These are phyloP conservation scores for Prorocentrum cordatum DNA, from an alignment of 169 alveolate genomes.

Conservation along the genomic window DNA sequence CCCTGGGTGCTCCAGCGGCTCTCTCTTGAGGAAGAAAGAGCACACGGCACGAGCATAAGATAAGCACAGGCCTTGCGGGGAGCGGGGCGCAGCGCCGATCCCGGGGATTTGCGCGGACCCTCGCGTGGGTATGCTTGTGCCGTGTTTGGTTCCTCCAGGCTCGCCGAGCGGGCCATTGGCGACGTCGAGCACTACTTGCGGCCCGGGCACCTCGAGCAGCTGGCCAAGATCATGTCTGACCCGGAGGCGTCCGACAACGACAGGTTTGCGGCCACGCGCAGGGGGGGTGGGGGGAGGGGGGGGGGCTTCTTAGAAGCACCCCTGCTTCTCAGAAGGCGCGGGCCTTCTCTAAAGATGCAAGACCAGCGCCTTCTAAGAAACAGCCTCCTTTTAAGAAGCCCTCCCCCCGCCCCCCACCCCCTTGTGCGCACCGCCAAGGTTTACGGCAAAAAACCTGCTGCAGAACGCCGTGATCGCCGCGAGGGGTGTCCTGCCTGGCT, in stretches of 20 bases:
- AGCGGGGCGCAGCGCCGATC: too few species aligned
- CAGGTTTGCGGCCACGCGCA: slow-evolving; percentile 78
- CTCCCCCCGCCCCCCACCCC: too few species aligned
- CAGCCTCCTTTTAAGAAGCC: too few species aligned
- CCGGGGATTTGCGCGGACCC: slow-evolving; percentile 70
- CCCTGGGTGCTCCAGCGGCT: slow-evolving; percentile 74
- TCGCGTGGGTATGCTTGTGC: too few species aligned
- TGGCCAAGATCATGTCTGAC: slow-evolving; percentile 76
- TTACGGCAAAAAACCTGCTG: slow-evolving; percentile 81
- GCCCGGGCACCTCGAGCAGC: slow-evolving; percentile 3
- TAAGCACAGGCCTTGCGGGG: slow-evolving; percentile 76
- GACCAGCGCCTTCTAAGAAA: too few species aligned
- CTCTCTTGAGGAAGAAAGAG: slow-evolving; percentile 71
- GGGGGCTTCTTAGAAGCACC: too few species aligned
- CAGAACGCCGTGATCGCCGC: slow-evolving; percentile 80
- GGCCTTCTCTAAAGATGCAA: too few species aligned
- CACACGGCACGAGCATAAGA: slow-evolving; percentile 77
- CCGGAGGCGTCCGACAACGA: slow-evolving; percentile 79
- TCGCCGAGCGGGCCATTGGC: not conserved
- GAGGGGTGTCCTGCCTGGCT: slow-evolving; percentile 80
- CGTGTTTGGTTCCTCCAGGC: too few species aligned
- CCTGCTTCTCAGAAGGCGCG: too few species aligned
- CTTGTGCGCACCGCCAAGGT: too few species aligned
- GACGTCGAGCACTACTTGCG: slow-evolving; percentile 24
- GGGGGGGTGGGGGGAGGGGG: too few species aligned